Conservation (phyloP, 805 yeast species). For the Ogataea naganishii region DNA sequence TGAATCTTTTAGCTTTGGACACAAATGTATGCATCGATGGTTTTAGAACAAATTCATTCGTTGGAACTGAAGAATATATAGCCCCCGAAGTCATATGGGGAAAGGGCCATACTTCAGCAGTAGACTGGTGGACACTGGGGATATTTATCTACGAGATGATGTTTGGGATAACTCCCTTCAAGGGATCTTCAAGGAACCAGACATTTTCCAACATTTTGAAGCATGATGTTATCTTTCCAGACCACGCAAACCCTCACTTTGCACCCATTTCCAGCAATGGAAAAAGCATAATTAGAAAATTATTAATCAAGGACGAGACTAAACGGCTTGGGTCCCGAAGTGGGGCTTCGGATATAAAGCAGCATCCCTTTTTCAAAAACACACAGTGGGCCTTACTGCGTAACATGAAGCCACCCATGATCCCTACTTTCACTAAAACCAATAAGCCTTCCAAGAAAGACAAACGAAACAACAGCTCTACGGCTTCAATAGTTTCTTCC, state of each 20-base stretch:
- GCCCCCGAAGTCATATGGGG: constrained; percentile 98
- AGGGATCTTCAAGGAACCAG: constrained; percentile 80
- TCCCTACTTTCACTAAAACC: constrained; percentile 54
- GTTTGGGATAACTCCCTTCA: constrained; percentile 93
- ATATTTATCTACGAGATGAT: constrained; percentile 90
- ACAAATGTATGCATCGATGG: constrained; percentile 95
- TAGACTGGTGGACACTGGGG: constrained; percentile 99
- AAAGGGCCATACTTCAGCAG: constrained; percentile 95
- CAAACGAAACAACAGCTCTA: constrained; percentile 1
- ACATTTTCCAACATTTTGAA: constrained; percentile 86
- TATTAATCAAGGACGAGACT: constrained; percentile 80
- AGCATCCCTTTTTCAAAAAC: constrained; percentile 83
- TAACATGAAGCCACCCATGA: constrained; percentile 91
- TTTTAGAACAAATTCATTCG: constrained; percentile 94
- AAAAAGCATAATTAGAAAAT: constrained; percentile 68
- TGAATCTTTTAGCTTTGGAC: constrained; percentile 61
- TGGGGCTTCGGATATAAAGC: constrained; percentile 93
- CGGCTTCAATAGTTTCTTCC: constrained; percentile 1
- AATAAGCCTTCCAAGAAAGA: neutral
- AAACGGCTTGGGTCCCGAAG: constrained; percentile 85
- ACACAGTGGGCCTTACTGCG: constrained; percentile 94
- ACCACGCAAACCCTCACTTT: constrained; percentile 27
- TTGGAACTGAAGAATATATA: constrained; percentile 97
- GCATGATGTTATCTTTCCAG: constrained; percentile 75
- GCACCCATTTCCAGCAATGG: constrained; percentile 66